A percentile compares a stretch with the other conserved stretches of the same genome.
Evolutionary conservation across 768 basidiomycete genomes (phyloP).

Genomic region (Rhizopogon salebrosus): DNA sequence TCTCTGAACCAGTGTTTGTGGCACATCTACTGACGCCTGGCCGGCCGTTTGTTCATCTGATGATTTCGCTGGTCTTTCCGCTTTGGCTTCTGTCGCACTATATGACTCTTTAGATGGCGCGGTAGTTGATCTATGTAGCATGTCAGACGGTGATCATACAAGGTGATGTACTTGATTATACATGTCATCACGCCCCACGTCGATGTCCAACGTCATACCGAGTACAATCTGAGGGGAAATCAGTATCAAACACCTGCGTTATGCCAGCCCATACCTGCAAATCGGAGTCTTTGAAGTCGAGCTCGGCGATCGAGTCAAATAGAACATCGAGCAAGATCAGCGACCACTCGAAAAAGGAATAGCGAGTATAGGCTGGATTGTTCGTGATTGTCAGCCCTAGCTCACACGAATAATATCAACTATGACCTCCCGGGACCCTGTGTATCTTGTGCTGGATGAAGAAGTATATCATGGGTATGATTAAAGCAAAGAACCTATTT

Average conservation of each 20-base stretch:
- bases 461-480: slow-evolving; percentile 76
- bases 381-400: neutral
- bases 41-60: neutral
- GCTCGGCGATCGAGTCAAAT: slow-evolving; percentile 63
- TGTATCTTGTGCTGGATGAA: slow-evolving; percentile 85
- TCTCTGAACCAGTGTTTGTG: neutral
- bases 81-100: neutral
- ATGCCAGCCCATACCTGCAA: slow-evolving; percentile 40
- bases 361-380: slow-evolving; percentile 71
- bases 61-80: neutral
- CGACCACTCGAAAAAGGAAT: slow-evolving; percentile 86
- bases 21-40: neutral
- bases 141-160: slow-evolving; percentile 23
- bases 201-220: slow-evolving; percentile 23
- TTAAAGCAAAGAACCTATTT: slow-evolving; percentile 61
- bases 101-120: slow-evolving; percentile 2
- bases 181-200: slow-evolving; percentile 31
- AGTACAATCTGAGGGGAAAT: slow-evolving; percentile 15
- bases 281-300: slow-evolving; percentile 51
- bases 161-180: slow-evolving; percentile 41
- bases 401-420: neutral
- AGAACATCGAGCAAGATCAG: slow-evolving; percentile 69
- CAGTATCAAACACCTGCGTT: neutral
- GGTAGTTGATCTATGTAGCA: slow-evolving; percentile 15
- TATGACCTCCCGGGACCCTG: slow-evolving; percentile 68